Base-by-base conservation (phyloP, 2,329 filamentous ascomycete genomes). In the Aspergillus bombycis region DNA sequence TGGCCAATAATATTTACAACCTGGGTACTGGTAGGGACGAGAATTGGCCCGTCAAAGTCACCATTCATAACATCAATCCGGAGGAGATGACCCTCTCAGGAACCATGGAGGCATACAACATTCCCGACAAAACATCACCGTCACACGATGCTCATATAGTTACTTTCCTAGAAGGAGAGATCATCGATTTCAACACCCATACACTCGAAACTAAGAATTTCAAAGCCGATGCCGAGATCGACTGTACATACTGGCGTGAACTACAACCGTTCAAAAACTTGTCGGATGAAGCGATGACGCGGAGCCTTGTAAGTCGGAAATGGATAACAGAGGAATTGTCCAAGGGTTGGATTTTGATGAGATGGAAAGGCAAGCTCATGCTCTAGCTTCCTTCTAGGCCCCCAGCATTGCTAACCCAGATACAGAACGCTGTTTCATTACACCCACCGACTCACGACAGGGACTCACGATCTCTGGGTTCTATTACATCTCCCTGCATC, bases 21-120 rank as follows among this genome's bases (percentile, higher is more conserved):
- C 58, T 71, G 23, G 62, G 67, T 28, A 65, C 57, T 23, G 68
- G 65, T 36, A 79, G 81, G 34, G 84, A 86, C 61, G 86, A 89
- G 68, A 83, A 84, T 52, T 91, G 88, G 88, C 88, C 88, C 8
- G 88, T 91, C 36, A 88, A 87, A 65, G 88, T 91, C 59, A 88
- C 84, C 2, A 84, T 91, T 45, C 87, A 90, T 69, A 80, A 83
- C 21, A 83, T 90, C 53, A 86, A 91, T 73, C 84, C 83, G 69
- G 78, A 81, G 5, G 80, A 78, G 21, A 88, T 90, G 86, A 86
- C 85, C 0, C 75, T 91, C 21, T 85, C 86, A 26, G 88, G 88
- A 4, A 90, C 87, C 9, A 91, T 91, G 88, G 87, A 89, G 75
- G 88, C 88, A 5, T 89, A 88, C 77, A 88, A 90, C 68, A 88